phyloP scores from a whole-genome alignment of 495 filamentous ascomycete genomes.

The Penicillium pancosmium region DNA sequence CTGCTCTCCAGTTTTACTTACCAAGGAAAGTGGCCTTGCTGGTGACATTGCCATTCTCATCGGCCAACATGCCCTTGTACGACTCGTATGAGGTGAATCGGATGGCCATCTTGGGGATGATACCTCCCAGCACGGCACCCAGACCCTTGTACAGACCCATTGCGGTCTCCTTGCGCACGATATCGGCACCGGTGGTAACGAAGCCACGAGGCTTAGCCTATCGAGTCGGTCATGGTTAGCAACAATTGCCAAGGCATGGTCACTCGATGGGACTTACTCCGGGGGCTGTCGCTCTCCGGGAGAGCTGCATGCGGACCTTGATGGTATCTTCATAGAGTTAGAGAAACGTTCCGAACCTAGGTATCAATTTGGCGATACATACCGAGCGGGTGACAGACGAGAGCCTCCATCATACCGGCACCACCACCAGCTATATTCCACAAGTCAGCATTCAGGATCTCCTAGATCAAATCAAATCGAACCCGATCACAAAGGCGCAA shows the following conservation, averaged over 20 bases:
- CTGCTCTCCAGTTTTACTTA: conserved; percentile 35
- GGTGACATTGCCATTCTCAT: conserved; percentile 68
- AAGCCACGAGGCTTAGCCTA: conserved; percentile 82
- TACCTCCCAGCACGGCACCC: conserved; percentile 92
- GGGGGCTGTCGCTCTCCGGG: conserved; percentile 76
- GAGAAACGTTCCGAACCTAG: background rate
- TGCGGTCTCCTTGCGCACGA: conserved; percentile 86
- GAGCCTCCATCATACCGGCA: conserved; percentile 98
- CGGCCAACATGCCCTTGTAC: conserved; percentile 83
- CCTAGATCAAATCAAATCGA: background rate
- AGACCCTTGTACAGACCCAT: conserved; percentile 95
- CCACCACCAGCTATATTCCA: conserved; percentile 79
- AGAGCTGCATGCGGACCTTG: conserved; percentile 99
- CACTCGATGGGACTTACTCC: conserved; percentile 58
- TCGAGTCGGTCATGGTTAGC: conserved; percentile 22
- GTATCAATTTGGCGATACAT: conserved; percentile 28
- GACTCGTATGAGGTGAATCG: conserved; percentile 97
- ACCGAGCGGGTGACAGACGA: conserved; percentile 96
- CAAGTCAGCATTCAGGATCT: conserved; percentile 27
- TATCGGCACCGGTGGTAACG: conserved; percentile 81
- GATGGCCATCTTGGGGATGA: conserved; percentile 99
- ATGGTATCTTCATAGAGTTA: conserved; percentile 71
- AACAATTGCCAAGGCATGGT: conserved; percentile 1
- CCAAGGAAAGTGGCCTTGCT: conserved; percentile 82
- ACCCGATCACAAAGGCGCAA: background rate